A percentile compares a stretch with the other conserved stretches of the same genome.
phyloP scores from a whole-genome alignment of 306 rosid species.

The Quercus dentata region DNA sequence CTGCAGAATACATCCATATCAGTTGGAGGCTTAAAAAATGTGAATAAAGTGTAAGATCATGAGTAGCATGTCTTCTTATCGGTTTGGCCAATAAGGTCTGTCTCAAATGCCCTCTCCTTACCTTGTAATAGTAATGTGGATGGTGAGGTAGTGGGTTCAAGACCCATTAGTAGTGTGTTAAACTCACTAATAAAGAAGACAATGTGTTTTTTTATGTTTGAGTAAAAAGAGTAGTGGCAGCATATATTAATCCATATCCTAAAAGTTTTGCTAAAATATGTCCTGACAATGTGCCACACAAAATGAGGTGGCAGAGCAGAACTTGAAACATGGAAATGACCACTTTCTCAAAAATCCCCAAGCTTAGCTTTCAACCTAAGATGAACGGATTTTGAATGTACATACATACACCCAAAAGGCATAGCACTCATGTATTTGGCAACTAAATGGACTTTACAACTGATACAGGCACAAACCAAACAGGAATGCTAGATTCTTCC shows the following conservation, averaged over 20 bases:
- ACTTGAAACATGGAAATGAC: neutral
- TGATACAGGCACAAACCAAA: constrained; percentile 94
- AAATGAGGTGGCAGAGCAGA: neutral
- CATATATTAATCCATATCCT: neutral
- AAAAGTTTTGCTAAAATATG: neutral
- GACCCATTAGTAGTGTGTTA: no score
- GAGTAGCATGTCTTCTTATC: neutral
- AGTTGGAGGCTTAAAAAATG: neutral
- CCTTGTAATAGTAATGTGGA: no score
- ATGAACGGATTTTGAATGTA: no score
- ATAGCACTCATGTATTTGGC: constrained; percentile 65
- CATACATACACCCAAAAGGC: no score
- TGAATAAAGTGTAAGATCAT: constrained; percentile 3
- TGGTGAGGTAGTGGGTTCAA: no score
- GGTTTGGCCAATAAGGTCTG: no score
- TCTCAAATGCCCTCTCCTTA: no score
- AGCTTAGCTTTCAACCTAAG: no score
- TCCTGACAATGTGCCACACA: neutral
- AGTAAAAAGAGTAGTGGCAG: neutral
- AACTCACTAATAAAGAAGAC: no score
- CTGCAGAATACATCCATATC: constrained; percentile 23
- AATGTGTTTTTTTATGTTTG: neutral
- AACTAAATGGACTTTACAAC: constrained; percentile 71
- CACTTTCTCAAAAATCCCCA: no score
- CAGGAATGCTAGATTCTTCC: constrained; percentile 51